Evolutionary conservation across 495 filamentous ascomycete species (phyloP).

Genomic region (Endocarpon pusillum): DNA sequence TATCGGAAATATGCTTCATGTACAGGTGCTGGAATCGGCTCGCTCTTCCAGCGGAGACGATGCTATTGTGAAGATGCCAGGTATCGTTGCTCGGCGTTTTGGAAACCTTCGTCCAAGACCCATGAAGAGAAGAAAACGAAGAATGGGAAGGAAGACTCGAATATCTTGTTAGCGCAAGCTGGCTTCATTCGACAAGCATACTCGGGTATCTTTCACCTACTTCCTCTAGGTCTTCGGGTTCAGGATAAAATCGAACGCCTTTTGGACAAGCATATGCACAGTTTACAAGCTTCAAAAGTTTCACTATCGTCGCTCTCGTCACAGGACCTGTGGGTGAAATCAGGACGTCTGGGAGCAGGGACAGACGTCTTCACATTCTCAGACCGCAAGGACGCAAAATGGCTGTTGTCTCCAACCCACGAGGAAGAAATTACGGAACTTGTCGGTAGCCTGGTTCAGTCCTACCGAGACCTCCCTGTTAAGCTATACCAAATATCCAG

Average conservation of each 20-base stretch:
- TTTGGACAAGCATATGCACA: conserved; percentile 74
- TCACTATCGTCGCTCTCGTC: conserved; percentile 78
- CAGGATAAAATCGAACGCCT: conserved; percentile 75
- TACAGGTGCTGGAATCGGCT: no score
- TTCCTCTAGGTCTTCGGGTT: conserved; percentile 77
- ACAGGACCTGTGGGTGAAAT: conserved; percentile 64
- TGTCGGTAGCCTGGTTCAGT: conserved; percentile 54
- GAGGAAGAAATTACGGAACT: conserved; percentile 89
- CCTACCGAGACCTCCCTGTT: conserved; percentile 73
- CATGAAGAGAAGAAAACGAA: background rate
- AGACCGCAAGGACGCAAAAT: conserved; percentile 60
- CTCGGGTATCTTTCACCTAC: conserved; percentile 80
- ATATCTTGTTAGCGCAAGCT: conserved; percentile 56
- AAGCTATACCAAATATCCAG: conserved; percentile 82
- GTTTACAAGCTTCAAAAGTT: conserved; percentile 65
- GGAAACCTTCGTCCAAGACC: no score
- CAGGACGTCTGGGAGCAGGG: conserved; percentile 39
- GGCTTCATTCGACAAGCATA: conserved; percentile 76
- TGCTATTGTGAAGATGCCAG: no score
- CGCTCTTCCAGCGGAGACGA: no score
- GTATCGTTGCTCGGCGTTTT: no score
- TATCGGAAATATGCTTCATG: no score
- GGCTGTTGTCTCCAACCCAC: conserved; percentile 80
- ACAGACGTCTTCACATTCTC: conserved; percentile 63
- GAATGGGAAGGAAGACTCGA: conserved; percentile 36